Base-by-base conservation (phyloP, 805 yeast species). In the Kurtzmaniella fragi region DNA sequence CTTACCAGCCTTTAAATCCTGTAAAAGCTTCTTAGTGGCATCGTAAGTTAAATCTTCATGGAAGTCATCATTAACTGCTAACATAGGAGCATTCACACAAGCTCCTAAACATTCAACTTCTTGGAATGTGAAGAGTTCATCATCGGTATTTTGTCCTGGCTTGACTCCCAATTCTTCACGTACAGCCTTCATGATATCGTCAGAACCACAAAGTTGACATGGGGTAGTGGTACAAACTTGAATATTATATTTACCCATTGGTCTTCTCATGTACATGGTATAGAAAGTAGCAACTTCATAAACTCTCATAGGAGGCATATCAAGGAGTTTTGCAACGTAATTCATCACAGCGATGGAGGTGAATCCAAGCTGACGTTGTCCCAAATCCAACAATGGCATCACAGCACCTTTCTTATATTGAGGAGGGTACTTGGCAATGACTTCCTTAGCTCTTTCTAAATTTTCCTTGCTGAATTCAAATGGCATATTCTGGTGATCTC, bases 71-170 rank as follows among this genome's bases (percentile, higher is more conserved):
- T 84, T 85, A 38, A 86, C 67, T 44, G 86, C 95, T 40, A 87
- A 70, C 87, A 86, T 86, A 39, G 95, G 95, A 6, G 85, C 95
- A 61, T 86, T 86, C 37, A 86, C 89, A 71, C 95, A 86, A 3
- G 95, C 95, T 42, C 95, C 95, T 37, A 85, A 76, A 65, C 95
- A 86, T 66, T 86, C 95, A 46, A 86, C 95, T 62, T 86, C 95
- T 53, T 84, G 86, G 46, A 86, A 66, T 13, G 95, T 84, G 71
- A 86, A 86, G 48, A 81, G 62, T 28, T 79, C 79, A 64, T 87
- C 95, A 11, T 64, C 56, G 26, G 91, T 82, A 38, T 90, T 85
- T 59, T 85, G 80, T 45, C 93, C 93, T 7, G 89, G 86, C 57
- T 78, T 71, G 57, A 84, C 67, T 42, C 75, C 69, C 46, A 86